Evolutionary conservation across 2,329 filamentous ascomycete species (phyloP).

Genomic region (Fusarium austroafricanum): DNA sequence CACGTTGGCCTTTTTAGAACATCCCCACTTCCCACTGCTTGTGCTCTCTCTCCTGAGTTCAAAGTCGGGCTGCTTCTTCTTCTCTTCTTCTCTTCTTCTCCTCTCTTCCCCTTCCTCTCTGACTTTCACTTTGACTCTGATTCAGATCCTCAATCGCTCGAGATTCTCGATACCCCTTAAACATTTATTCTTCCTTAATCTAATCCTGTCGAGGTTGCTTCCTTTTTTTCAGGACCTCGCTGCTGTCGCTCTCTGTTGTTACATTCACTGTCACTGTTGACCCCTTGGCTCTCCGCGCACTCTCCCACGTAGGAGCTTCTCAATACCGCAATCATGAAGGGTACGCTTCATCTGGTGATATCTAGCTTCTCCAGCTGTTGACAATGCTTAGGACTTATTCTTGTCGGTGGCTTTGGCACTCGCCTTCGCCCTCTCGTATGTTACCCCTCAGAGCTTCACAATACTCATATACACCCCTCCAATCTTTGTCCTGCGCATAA

Average conservation of each 20-base stretch:
- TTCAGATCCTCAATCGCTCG: conserved; percentile 26
- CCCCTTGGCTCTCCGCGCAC: conserved; percentile 33
- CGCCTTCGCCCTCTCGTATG: conserved; percentile 94
- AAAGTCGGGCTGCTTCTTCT: conserved; percentile 35
- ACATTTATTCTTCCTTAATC: conserved; percentile 37
- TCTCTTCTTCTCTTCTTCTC: conserved; percentile 16
- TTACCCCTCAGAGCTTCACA: conserved; percentile 32
- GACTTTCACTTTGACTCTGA: conserved; percentile 33
- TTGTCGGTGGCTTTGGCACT: conserved; percentile 98
- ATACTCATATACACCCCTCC: conserved; percentile 24
- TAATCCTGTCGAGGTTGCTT: conserved; percentile 44
- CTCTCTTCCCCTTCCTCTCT: conserved; percentile 23
- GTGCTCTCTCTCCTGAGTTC: conserved; percentile 43
- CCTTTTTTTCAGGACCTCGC: conserved; percentile 41
- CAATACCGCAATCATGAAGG: conserved; percentile 52
- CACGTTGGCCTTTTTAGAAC: conserved; percentile 46
- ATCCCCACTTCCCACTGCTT: conserved; percentile 38
- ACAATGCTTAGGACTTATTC: conserved; percentile 83
- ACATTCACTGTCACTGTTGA: conserved; percentile 35
- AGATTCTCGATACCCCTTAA: conserved; percentile 37
- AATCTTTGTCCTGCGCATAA: conserved; percentile 1
- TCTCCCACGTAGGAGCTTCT: conserved; percentile 35
- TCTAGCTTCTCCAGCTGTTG: conserved; percentile 22
- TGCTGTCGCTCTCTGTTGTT: conserved; percentile 39
- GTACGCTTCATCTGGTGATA: conserved; percentile 39